Evolutionary conservation across 1,284 basidiomycete species (phyloP), one percentile per base, ranked within the genome.

Genomic region (Ceratobasidium sp.): DNA sequence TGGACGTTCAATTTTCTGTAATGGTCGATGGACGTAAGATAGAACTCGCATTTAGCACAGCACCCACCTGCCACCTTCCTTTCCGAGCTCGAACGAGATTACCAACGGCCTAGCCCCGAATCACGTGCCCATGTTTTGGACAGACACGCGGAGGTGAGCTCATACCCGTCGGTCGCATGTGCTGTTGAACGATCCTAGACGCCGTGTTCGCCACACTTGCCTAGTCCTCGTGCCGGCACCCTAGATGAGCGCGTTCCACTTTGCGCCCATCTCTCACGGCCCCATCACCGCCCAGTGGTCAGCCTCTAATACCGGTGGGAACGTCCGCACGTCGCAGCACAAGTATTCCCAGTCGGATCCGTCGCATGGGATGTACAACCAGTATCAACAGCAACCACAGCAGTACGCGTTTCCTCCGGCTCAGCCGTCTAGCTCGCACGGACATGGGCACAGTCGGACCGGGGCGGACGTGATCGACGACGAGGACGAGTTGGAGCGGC

Each of bases 281-380:
- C 66, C 66, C 28, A n/a, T 68, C 38, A 68, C 66, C 28, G 66
- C 66, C 28, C 66, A 68, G 66, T 68, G 66, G 66, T 38, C 66
- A 5, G 64, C 64, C 48, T 50, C 48, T 20, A 50, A 2, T 50
- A 12, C 48, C 48, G n/a, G n/a, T n/a, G n/a, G n/a, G n/a, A n/a
- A n/a, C n/a, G n/a, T n/a, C n/a, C n/a, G n/a, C n/a, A n/a, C n/a
- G n/a, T 15, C 3, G 48, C 13, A 50, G 28, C 64, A 66, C 64
- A 50, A 66, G 7, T 46, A 23, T 23, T 26, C 42, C 48, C 48
- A 52, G 26, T 64, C 62, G 42, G 62, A 40, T 33, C 57, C 57
- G 59, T 33, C 59, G 59, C 59, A 33, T 20, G 59, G 15, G 13
- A 64, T 64, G 62, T 64, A 20, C 40, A 40, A 20, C n/a, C 17